phyloP scores from a whole-genome alignment of 768 basidiomycete genomes.

The Gelatoporia subvermispora region DNA sequence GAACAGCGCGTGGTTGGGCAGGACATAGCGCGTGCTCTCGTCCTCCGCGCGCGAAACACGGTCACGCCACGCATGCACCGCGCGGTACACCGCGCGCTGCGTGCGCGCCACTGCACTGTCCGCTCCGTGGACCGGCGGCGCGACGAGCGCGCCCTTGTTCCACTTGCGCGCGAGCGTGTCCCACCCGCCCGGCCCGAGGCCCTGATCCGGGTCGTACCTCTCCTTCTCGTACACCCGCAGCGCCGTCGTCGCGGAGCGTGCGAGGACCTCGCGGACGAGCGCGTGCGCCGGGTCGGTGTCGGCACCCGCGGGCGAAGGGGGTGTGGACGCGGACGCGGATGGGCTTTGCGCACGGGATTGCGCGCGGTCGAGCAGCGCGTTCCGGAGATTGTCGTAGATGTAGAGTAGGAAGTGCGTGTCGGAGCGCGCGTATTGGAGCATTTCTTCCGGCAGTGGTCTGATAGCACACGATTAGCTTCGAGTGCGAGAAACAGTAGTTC shows the following conservation, averaged over 20 bases:
- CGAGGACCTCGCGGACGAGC: conserved; percentile 60
- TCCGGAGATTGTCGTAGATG: conserved; percentile 88
- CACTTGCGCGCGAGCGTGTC: conserved; percentile 73
- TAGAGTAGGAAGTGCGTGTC: conserved; percentile 95
- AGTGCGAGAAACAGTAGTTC: not conserved
- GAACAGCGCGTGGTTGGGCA: conserved; percentile 73
- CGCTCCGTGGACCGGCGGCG: conserved; percentile 29
- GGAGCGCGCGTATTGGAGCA: conserved; percentile 89
- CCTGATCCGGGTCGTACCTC: conserved; percentile 59
- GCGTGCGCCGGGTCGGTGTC: conserved; percentile 24
- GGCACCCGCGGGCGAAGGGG: conserved; percentile 4
- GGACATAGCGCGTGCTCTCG: conserved; percentile 75
- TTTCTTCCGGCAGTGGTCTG: conserved; percentile 79
- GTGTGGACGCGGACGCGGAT: conserved; percentile 21
- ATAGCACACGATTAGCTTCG: not conserved
- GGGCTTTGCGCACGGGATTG: conserved; percentile 36
- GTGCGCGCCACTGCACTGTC: conserved; percentile 16
- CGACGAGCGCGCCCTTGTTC: conserved; percentile 58
- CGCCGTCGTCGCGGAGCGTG: conserved; percentile 72
- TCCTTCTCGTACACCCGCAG: conserved; percentile 68
- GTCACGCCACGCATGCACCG: conserved; percentile 84
- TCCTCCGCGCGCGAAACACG: conserved; percentile 74
- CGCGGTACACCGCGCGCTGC: conserved; percentile 61
- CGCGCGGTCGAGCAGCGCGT: conserved; percentile 77
- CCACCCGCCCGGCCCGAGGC: conserved; percentile 71